These are phyloP conservation scores for Eimeria acervulina DNA, from an alignment of 169 alveolate genomes.

Conservation along the genomic window DNA sequence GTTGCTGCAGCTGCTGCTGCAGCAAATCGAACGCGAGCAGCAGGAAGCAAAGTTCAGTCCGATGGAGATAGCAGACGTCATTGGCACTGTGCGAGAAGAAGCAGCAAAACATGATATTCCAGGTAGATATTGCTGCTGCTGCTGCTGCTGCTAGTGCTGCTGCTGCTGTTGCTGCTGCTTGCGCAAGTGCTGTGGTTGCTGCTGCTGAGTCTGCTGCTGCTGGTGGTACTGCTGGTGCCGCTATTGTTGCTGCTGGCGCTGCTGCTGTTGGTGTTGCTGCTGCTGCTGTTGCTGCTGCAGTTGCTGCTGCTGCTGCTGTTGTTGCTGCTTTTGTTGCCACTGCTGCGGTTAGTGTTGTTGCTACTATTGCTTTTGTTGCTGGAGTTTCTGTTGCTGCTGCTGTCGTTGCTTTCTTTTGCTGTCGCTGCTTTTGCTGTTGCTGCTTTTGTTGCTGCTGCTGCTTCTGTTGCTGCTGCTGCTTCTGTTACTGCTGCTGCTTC, in stretches of 20 bases:
- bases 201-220: no score
- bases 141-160: conserved; percentile 47
- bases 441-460: conserved; percentile 45
- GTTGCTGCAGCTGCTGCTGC: conserved; percentile 55
- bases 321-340: neutral
- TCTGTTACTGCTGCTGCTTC: neutral
- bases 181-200: no score
- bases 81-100: conserved; percentile 13
- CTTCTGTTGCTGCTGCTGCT: conserved; percentile 9
- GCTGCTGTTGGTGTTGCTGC: neutral
- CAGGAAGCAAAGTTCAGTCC: conserved; percentile 11
- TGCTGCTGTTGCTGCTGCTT: neutral
- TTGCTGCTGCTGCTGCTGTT: neutral
- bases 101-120: conserved; percentile 12
- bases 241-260: neutral
- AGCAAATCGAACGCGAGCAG: conserved; percentile 25
- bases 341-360: neutral
- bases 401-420: neutral
- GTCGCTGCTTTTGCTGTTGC: neutral
- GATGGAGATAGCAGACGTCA: conserved; percentile 12
- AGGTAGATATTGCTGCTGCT: conserved; percentile 33
- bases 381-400: neutral
- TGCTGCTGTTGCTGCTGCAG: conserved; percentile 1
- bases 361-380: conserved; percentile 12
- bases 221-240: neutral